These are phyloP conservation scores for Lobulomyces angularis DNA, from an alignment of 192 early-diverging fungal genomes.

Conservation along the genomic window DNA sequence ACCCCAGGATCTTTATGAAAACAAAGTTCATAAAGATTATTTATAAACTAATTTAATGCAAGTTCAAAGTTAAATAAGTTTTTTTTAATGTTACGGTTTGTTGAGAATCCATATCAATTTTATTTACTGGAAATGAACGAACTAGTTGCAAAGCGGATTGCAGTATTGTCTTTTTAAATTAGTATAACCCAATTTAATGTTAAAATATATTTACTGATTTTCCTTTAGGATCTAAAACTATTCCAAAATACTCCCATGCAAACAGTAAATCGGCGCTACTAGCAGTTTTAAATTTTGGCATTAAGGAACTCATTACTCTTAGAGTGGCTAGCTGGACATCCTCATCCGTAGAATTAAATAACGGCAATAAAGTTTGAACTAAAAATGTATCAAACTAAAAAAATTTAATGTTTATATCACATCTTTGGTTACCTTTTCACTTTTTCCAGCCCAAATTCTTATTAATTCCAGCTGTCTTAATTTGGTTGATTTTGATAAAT, in stretches of 20 bases:
- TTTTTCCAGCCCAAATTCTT: slow-evolving; percentile 29
- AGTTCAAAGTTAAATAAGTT: not conserved
- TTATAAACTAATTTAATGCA: slow-evolving; percentile 19
- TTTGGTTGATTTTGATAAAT: slow-evolving; percentile 24
- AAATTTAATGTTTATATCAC: not conserved
- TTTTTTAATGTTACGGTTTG: slow-evolving; percentile 22
- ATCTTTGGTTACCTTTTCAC: slow-evolving; percentile 20
- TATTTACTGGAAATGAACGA: slow-evolving; percentile 26
- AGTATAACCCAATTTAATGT: not conserved
- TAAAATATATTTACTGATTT: slow-evolving; percentile 15
- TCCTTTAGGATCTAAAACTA: slow-evolving; percentile 19
- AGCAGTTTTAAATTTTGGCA: slow-evolving; percentile 23
- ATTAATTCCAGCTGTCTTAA: slow-evolving; percentile 34
- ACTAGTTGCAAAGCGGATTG: slow-evolving; percentile 17
- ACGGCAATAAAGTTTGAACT: slow-evolving; percentile 39
- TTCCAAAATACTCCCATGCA: slow-evolving; percentile 30
- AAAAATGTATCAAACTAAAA: slow-evolving; percentile 35
- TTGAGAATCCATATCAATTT: slow-evolving; percentile 20
- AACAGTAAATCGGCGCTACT: slow-evolving; percentile 28
- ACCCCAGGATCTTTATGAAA: slow-evolving; percentile 28
- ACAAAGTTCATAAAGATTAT: slow-evolving; percentile 20
- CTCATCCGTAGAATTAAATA: slow-evolving; percentile 25
- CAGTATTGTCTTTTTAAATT: slow-evolving; percentile 5
- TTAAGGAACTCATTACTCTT: slow-evolving; percentile 21
- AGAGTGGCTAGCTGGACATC: slow-evolving; percentile 30